These are phyloP conservation scores for Phytophthora cryptogea DNA, from an alignment of 352 stramenopile genomes.

Conservation along the genomic window DNA sequence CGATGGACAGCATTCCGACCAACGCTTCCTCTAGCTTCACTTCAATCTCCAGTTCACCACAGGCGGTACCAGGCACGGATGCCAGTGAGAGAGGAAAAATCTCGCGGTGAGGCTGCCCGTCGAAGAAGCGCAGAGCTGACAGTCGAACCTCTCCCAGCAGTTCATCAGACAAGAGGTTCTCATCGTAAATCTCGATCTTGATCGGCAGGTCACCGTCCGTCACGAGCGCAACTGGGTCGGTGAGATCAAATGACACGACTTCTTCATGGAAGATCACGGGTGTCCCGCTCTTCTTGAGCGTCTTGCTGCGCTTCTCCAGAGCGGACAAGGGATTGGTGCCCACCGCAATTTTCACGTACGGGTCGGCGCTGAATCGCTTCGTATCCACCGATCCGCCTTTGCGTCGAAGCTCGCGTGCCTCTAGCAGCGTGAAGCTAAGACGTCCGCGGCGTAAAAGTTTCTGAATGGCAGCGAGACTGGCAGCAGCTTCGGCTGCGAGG, in stretches of 20 bases:
- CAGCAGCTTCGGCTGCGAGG: slow-evolving; percentile 7
- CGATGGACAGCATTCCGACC: slow-evolving; percentile 84
- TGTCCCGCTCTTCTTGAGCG: slow-evolving; percentile 79
- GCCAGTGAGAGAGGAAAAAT: slow-evolving; percentile 61
- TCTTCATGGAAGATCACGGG: slow-evolving; percentile 90
- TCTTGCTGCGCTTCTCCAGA: slow-evolving; percentile 78
- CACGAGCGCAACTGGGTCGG: slow-evolving; percentile 73
- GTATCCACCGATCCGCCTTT: slow-evolving; percentile 60
- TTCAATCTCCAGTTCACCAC: slow-evolving; percentile 69
- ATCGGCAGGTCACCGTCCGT: slow-evolving; percentile 72
- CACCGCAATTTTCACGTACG: slow-evolving; percentile 83
- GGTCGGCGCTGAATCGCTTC: slow-evolving; percentile 68
- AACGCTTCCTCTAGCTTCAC: slow-evolving; percentile 79
- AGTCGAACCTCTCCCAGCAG: slow-evolving; percentile 72
- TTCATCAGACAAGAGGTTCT: slow-evolving; percentile 89
- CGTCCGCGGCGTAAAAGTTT: slow-evolving; percentile 69
- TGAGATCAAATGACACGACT: slow-evolving; percentile 80
- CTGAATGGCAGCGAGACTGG: slow-evolving; percentile 33
- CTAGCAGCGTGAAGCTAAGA: slow-evolving; percentile 74
- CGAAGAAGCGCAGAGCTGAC: slow-evolving; percentile 81
- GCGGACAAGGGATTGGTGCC: slow-evolving; percentile 73
- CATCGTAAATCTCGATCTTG: slow-evolving; percentile 85
- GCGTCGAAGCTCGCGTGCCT: slow-evolving; percentile 63
- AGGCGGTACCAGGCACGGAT: slow-evolving; percentile 19
- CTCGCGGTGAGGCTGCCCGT: slow-evolving; percentile 64